phyloP scores from a whole-genome alignment of 306 rosid species.

The Cucumis cinereus region DNA sequence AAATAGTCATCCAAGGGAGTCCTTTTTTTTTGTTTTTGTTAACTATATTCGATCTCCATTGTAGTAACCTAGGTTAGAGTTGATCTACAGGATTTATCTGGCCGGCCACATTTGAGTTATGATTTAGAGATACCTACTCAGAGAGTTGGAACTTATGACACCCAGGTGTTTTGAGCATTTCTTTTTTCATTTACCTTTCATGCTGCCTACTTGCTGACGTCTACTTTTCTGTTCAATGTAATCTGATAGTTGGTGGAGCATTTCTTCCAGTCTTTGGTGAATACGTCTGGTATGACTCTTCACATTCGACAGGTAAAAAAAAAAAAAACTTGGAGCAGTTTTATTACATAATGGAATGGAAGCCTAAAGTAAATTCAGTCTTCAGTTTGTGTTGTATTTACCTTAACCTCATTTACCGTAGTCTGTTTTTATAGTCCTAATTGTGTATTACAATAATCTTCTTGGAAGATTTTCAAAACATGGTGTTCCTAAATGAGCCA shows the following conservation, averaged over 20 bases:
- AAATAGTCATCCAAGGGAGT: too few species aligned
- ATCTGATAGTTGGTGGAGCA: constrained; percentile 76
- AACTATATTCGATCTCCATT: neutral
- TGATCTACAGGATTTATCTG: constrained; percentile 77
- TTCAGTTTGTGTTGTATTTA: neutral
- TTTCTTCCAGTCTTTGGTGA: constrained; percentile 89
- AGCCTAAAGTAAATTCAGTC: neutral
- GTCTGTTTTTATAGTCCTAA: neutral
- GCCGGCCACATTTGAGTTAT: constrained; percentile 75
- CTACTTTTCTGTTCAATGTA: constrained; percentile 4
- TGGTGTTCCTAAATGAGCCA: neutral
- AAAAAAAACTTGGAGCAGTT: constrained; percentile 8
- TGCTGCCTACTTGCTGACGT: neutral
- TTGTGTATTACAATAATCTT: neutral
- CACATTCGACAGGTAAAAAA: constrained; percentile 78
- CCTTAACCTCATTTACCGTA: neutral
- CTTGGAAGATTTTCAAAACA: neutral
- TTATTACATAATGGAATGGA: neutral
- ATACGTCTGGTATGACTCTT: constrained; percentile 95
- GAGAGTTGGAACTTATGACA: constrained; percentile 85
- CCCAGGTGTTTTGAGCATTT: constrained; percentile 52
- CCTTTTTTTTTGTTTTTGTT: neutral
- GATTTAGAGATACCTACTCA: constrained; percentile 71
- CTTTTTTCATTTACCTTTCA: neutral
- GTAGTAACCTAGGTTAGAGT: neutral